A percentile compares a stretch with the other conserved stretches of the same genome.
Evolutionary conservation across 345 rosid species (phyloP).

Genomic region (Gynandropsis gynandra): DNA sequence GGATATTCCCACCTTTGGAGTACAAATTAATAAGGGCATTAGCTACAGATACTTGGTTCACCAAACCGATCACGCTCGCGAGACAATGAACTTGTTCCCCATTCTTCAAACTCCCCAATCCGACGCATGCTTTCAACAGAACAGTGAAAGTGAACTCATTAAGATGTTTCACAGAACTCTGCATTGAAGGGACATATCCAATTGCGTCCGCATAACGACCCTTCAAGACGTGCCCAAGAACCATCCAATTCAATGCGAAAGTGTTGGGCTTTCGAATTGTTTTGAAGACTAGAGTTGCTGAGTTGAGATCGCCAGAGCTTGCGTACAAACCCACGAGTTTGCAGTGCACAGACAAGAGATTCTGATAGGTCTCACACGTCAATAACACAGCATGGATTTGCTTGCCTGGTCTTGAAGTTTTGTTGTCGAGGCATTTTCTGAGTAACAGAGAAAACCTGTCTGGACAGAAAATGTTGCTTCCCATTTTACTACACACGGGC

Average conservation of each 20-base stretch:
- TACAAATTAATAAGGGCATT: conserved; percentile 42
- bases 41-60: conserved; percentile 23
- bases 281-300: conserved; percentile 26
- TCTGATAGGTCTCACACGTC: conserved; percentile 18
- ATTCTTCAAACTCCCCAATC: conserved; percentile 36
- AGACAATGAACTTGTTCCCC: conserved; percentile 37
- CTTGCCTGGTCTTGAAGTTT: conserved; percentile 27
- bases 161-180: conserved; percentile 17
- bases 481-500: too few species aligned
- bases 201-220: conserved; percentile 34
- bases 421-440: conserved; percentile 34
- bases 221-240: conserved; percentile 30
- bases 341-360: conserved; percentile 20
- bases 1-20: conserved; percentile 28
- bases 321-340: conserved; percentile 42
- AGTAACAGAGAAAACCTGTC: conserved; percentile 17
- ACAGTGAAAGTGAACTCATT: conserved; percentile 40
- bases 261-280: conserved; percentile 27
- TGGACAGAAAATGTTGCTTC: too few species aligned
- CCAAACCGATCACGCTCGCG: conserved; percentile 24
- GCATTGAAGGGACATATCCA: conserved; percentile 34
- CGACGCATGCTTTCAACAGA: conserved; percentile 43
- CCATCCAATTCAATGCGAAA: conserved; percentile 47
- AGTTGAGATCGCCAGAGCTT: conserved; percentile 32
- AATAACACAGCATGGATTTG: conserved; percentile 37